These are phyloP conservation scores for Termitomyces sp. DNA, from an alignment of 768 basidiomycete species.

Conservation along the genomic window DNA sequence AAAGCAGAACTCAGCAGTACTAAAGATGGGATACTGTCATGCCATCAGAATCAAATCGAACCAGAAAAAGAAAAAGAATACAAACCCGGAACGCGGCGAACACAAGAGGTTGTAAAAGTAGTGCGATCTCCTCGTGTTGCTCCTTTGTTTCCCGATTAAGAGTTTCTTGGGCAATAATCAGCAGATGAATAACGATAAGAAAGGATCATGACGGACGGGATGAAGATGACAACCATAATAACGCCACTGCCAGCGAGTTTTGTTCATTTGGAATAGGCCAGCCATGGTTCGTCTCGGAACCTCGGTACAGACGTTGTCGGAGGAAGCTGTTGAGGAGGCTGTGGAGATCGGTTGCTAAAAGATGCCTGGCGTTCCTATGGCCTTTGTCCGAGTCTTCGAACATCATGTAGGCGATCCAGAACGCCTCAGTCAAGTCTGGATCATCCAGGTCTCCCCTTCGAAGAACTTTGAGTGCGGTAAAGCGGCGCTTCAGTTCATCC, in stretches of 20 bases:
- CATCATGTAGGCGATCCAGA: constrained; percentile 59
- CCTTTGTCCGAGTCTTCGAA: constrained; percentile 50
- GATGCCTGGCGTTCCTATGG: constrained; percentile 45
- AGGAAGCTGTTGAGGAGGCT: constrained; percentile 40
- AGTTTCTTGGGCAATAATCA: constrained; percentile 24
- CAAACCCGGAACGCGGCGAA: constrained; percentile 51
- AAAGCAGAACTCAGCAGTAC: constrained; percentile 34
- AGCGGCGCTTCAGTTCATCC: constrained; percentile 46
- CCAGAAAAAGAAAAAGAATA: constrained; percentile 18
- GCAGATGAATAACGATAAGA: background rate
- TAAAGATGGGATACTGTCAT: constrained; percentile 42
- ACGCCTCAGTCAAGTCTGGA: constrained; percentile 37
- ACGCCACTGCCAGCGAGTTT: constrained; percentile 44
- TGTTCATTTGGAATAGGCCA: constrained; percentile 50
- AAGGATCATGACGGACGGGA: constrained; percentile 27
- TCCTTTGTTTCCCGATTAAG: constrained; percentile 33
- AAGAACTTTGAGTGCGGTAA: constrained; percentile 44
- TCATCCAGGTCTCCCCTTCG: constrained; percentile 34
- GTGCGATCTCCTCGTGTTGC: constrained; percentile 31
- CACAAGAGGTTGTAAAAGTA: constrained; percentile 42
- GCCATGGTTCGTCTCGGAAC: constrained; percentile 35
- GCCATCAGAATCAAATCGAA: constrained; percentile 17
- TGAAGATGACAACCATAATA: constrained; percentile 49
- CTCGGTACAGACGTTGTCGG: constrained; percentile 36
- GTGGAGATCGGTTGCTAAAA: constrained; percentile 42